Conservation (phyloP, 1,139 yeast genomes). For the Taiozyma sp. region DNA sequence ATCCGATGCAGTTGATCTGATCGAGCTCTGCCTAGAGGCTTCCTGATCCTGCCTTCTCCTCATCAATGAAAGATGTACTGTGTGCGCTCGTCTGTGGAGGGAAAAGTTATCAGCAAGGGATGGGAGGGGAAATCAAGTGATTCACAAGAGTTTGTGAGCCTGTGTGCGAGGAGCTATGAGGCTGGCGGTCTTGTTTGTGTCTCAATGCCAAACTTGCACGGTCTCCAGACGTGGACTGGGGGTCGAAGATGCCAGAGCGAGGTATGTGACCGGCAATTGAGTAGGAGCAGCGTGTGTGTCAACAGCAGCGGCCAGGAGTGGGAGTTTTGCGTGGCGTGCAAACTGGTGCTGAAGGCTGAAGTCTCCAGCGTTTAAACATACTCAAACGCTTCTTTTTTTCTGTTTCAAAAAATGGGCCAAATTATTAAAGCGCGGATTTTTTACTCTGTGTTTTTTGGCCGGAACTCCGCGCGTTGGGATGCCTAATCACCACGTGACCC, state of each 20-base stretch:
- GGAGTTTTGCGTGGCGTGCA: background rate
- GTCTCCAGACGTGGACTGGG: background rate
- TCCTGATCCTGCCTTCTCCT: constrained; percentile 15
- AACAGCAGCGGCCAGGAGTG: background rate
- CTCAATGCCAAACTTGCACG: background rate
- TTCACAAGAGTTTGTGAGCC: background rate
- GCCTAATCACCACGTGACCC: background rate
- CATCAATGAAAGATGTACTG: constrained; percentile 4
- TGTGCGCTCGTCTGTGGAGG: background rate
- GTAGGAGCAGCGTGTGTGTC: background rate
- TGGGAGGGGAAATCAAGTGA: background rate
- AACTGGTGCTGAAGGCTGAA: background rate
- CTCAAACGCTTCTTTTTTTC: background rate
- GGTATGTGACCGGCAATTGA: background rate
- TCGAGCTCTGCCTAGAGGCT: constrained; percentile 14
- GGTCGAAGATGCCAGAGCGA: background rate
- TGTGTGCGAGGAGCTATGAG: background rate
- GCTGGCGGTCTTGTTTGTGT: background rate
- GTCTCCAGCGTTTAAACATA: background rate
- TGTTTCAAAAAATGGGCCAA: background rate
- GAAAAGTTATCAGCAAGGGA: background rate
- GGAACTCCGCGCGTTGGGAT: background rate
- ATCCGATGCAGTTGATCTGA: constrained; percentile 10
- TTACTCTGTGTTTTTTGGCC: background rate
- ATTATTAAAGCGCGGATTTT: background rate